Evolutionary conservation across 2,329 filamentous ascomycete genomes (phyloP).

Genomic region (Fusarium miscanthi): DNA sequence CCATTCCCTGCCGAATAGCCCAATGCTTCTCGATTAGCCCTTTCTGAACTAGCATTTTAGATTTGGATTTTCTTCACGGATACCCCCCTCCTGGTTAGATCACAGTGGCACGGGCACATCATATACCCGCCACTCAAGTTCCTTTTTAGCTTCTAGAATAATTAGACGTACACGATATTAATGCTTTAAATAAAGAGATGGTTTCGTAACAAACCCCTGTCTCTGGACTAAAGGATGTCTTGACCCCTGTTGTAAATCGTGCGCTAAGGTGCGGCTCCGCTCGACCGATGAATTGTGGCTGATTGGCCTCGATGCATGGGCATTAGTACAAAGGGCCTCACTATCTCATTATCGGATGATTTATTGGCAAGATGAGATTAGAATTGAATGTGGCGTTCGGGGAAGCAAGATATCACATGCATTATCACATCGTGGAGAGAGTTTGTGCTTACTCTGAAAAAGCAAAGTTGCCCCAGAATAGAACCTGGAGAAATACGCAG

Average conservation of each 20-base stretch:
- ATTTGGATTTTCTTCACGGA: conserved; percentile 1
- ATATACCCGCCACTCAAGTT: not conserved
- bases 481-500: not conserved
- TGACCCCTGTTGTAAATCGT: not conserved
- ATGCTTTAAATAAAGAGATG: not conserved
- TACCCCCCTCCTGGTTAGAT: not conserved
- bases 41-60: not conserved
- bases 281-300: conserved; percentile 17
- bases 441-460: not conserved
- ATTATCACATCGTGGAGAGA: not conserved
- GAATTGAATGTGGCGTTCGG: not conserved
- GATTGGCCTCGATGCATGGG: not conserved
- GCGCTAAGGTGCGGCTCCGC: conserved; percentile 28
- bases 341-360: not conserved
- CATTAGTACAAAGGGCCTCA: not conserved
- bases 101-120: not conserved
- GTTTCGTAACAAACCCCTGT: not conserved
- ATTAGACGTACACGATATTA: conserved; percentile 8
- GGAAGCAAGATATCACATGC: not conserved
- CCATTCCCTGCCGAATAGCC: conserved; percentile 18
- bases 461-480: not conserved
- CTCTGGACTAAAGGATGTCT: not conserved
- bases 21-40: not conserved
- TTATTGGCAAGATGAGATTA: not conserved
- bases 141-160: not conserved